Evolutionary conservation across 202 grass and related monocot genomes (phyloP).

Genomic region (Bolboschoenoplectus hybrid): DNA sequence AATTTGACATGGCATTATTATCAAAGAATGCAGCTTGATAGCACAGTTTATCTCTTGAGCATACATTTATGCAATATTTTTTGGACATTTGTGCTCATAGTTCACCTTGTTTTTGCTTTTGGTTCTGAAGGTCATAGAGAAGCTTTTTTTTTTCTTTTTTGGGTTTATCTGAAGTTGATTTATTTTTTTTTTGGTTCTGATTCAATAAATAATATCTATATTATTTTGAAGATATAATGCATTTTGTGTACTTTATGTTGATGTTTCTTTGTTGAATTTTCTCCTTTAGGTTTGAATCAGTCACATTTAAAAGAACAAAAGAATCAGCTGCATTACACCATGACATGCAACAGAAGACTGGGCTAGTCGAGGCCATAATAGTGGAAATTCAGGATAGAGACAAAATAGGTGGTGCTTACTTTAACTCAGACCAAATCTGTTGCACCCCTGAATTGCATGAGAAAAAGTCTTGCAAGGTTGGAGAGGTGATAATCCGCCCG

Average conservation of each 20-base stretch:
- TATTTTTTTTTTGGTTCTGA: not conserved
- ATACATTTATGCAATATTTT: slow-evolving; percentile 37
- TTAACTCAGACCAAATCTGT: slow-evolving; percentile 88
- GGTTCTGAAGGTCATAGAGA: not conserved
- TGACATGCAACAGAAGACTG: slow-evolving; percentile 94
- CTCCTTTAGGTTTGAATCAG: slow-evolving; percentile 82
- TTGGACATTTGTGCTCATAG: not conserved
- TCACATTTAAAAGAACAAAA: slow-evolving; percentile 70
- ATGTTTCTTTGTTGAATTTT: slow-evolving; percentile 28
- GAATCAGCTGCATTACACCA: slow-evolving; percentile 63
- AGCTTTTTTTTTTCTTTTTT: not conserved
- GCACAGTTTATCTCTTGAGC: slow-evolving; percentile 2
- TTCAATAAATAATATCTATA: slow-evolving; percentile 20
- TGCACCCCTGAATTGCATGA: slow-evolving; percentile 78
- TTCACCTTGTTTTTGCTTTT: not conserved
- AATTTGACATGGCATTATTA: not conserved
- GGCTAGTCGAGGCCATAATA: slow-evolving; percentile 93
- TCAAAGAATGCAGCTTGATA: not conserved
- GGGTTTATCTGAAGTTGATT: not conserved
- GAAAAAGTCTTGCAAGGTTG: slow-evolving; percentile 69
- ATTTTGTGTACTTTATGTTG: slow-evolving; percentile 22
- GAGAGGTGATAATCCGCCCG: slow-evolving; percentile 91
- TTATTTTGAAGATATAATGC: slow-evolving; percentile 8
- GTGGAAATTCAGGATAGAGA: slow-evolving; percentile 95
- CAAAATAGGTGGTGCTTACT: slow-evolving; percentile 91